Base-by-base conservation (phyloP, 2,329 filamentous ascomycete species). In the Cadophora sp. region DNA sequence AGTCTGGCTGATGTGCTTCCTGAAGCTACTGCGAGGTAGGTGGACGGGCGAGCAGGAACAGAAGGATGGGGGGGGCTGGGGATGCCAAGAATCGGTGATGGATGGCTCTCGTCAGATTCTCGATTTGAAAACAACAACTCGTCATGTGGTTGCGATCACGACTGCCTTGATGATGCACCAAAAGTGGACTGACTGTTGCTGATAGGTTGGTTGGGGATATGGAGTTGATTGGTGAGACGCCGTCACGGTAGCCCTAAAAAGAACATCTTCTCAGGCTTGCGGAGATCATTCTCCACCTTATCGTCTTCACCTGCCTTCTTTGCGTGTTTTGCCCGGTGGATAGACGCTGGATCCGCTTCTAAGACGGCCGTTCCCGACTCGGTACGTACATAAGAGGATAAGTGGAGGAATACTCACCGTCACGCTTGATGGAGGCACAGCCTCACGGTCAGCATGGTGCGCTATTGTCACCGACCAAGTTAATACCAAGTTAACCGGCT, bases 281-380 rank as follows among this genome's bases (percentile, higher is more conserved):
- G 62, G 50, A 56, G 62, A 64, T 46, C 58, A 61, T 24, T 46
- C 58, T 61, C 58, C 58, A 46, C 37, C 14, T 16, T 19, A 22
- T 58, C 31, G 29, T 37, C 55, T 34, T 58, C 24, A 61, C 22
- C 26, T 61, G 58, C 40, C 40, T 46, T 61, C 34, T n/a, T 26
- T 46, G 22, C 58, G 3, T 61, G 12, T 61, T 29, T 46, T 61
- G 34, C 22, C 37, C 58, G 24, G 22, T n/a, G 31, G 22, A 40
- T 62, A 48, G 59, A 48, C 40, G 59, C 40, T 24, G 24, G 37
- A 48, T 31, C 37, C 59, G 59, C 59, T 62, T 62, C 24, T 46
- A 12, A 51, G 55, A 29, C 64, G 64, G 64, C 51, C 55, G 46
- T 40, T 64, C 37, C 65, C 58, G 65, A 34, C 51, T 58, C 58